Base-by-base conservation (phyloP, 2,329 filamentous ascomycete genomes). In the Gnomoniopsis sp. region DNA sequence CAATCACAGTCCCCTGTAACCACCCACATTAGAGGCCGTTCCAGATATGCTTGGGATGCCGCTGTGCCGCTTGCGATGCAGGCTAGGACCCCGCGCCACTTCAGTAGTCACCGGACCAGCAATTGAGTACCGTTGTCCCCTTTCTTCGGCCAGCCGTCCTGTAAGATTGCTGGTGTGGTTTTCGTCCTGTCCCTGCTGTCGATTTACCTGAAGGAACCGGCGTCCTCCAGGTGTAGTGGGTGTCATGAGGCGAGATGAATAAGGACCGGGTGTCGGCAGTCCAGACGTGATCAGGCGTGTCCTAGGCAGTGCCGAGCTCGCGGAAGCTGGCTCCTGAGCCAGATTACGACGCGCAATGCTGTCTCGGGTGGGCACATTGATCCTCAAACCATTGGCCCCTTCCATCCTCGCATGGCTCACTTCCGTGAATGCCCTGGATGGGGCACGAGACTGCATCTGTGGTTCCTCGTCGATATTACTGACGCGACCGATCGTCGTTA, bases 391-490 rank as follows among this genome's bases (percentile, higher is more conserved):
- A 62, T 65, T 73, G 30, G 74, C 78, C 54, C 80, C 75, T 44
- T 44, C 41, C n/a, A 10, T 44, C n/a, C 41, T 44, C 10, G 41
- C 66, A 62, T 65, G 73, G 30, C 75, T 77, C 54, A 80, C 75
- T 60, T 88, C 85, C 0, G 84, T 87, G 38, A 75, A 72, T 3
- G 84, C 83, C 23, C 86, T 77, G 3, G 85, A 86, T 1, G 84
- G 83, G 2, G 80, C 76, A n/a, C 81, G 79, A 62, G 81, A 78
- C 34, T 77, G 74, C n/a, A 68, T 61, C 21, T 81, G 79, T 1
- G 83, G 79, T 12, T 81, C 79, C 2, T 82, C 76, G 34, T 79
- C 75, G 15, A 76, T 76, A 33, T 77, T 68, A 54, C 53, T 62
- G 41, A 49, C 60, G 33, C 60, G 60, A 38, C 53, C 56, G 48